Conservation (phyloP, 176 grass and related monocot species). For the Cenchrus fungigraminus region DNA sequence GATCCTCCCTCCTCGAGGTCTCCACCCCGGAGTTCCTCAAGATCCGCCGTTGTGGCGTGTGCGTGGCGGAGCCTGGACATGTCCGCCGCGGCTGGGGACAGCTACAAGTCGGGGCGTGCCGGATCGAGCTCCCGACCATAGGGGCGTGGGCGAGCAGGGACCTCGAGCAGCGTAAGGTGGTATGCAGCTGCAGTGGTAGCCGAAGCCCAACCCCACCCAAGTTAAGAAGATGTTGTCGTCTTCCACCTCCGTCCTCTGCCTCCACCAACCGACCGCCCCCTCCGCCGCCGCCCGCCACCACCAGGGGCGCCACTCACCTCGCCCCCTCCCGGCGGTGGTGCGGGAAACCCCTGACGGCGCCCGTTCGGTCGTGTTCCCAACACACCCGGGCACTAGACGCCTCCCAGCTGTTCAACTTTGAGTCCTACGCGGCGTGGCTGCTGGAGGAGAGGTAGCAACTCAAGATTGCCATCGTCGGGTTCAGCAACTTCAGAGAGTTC, state of each 20-base stretch:
- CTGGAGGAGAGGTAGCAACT: slow-evolving; percentile 58
- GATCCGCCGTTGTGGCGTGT: no score
- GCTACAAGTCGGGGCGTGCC: no score
- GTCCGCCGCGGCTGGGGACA: no score
- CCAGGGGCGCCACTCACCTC: background rate
- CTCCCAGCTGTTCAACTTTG: slow-evolving; percentile 66
- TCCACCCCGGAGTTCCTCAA: no score
- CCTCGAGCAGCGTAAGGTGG: background rate
- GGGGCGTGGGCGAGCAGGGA: no score
- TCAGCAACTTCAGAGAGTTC: slow-evolving; percentile 86
- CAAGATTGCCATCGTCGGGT: slow-evolving; percentile 90
- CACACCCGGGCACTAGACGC: slow-evolving; percentile 57
- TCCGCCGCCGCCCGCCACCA: background rate
- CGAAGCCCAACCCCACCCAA: background rate
- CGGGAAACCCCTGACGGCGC: background rate
- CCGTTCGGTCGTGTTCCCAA: background rate
- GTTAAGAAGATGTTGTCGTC: slow-evolving; percentile 49
- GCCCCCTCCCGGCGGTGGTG: background rate
- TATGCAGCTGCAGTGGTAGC: background rate
- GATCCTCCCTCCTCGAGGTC: no score
- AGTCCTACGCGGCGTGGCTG: slow-evolving; percentile 56
- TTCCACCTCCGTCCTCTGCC: slow-evolving; percentile 44
- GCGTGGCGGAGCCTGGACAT: no score
- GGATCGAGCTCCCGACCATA: no score
- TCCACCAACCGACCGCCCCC: slow-evolving; percentile 38